A percentile compares a stretch with the other conserved stretches of the same genome.
phyloP scores from a whole-genome alignment of 208 protist genomes.

The Trypanosoma grayi region DNA sequence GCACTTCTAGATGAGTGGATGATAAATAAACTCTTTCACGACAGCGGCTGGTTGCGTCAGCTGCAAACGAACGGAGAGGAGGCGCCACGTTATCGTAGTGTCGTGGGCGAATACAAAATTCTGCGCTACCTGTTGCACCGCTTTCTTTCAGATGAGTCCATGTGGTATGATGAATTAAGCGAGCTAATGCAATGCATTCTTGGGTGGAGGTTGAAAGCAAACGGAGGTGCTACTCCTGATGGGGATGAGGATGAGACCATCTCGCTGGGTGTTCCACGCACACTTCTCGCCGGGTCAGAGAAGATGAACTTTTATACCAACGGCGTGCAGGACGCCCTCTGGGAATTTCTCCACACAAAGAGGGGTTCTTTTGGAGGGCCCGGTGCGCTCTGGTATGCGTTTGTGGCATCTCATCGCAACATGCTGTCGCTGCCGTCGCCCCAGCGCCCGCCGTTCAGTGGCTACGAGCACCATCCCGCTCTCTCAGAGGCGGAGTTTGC shows the following conservation, averaged over 20 bases:
- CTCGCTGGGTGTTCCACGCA: not conserved
- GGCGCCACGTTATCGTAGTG: constrained; percentile 17
- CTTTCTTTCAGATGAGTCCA: constrained; percentile 24
- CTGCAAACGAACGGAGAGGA: constrained; percentile 22
- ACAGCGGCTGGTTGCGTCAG: constrained; percentile 38
- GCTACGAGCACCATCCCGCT: constrained; percentile 41
- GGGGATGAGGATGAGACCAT: not conserved
- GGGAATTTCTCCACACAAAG: constrained; percentile 11
- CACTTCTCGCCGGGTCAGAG: constrained; percentile 8
- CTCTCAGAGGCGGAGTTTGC: constrained; percentile 47
- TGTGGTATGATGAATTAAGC: constrained; percentile 22
- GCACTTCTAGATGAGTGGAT: constrained; percentile 35
- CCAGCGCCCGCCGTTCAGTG: constrained; percentile 67
- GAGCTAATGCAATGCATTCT: constrained; percentile 13
- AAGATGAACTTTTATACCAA: constrained; percentile 25
- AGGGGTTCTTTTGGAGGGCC: constrained; percentile 1
- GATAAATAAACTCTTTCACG: constrained; percentile 33
- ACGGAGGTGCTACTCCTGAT: not conserved
- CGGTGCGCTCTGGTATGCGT: constrained; percentile 33
- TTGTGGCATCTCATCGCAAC: constrained; percentile 36
- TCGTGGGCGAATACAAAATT: constrained; percentile 26
- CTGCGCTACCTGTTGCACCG: constrained; percentile 15
- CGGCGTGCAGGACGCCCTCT: constrained; percentile 17
- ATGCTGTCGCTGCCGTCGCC: constrained; percentile 31
- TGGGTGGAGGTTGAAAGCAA: not conserved